These are phyloP conservation scores for Kernera saxatilis DNA, from an alignment of 345 rosid genomes.

Conservation along the genomic window DNA sequence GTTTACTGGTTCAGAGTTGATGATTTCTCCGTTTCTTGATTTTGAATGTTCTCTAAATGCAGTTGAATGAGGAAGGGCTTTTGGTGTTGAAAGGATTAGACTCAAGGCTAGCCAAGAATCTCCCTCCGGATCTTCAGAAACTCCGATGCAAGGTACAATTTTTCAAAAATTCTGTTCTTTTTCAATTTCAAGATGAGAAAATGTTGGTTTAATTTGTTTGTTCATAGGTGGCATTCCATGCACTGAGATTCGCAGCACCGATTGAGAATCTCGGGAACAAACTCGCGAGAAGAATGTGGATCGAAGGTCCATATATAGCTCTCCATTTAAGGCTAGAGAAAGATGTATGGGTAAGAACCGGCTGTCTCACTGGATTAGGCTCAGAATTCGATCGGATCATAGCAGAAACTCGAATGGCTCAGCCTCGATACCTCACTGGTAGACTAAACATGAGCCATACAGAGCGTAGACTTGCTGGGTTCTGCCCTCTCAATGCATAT, in stretches of 20 bases:
- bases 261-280: slow-evolving; percentile 54
- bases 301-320: slow-evolving; percentile 71
- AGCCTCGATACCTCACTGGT: slow-evolving; percentile 52
- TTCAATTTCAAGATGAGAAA: background rate
- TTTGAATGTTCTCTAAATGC: slow-evolving; percentile 1
- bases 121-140: slow-evolving; percentile 67
- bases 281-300: slow-evolving; percentile 74
- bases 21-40: background rate
- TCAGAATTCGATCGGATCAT: slow-evolving; percentile 42
- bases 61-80: slow-evolving; percentile 62
- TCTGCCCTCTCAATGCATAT: slow-evolving; percentile 58
- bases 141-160: slow-evolving; percentile 59
- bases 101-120: slow-evolving; percentile 65
- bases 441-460: slow-evolving; percentile 43
- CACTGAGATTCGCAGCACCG: slow-evolving; percentile 53
- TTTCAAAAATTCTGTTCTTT: background rate
- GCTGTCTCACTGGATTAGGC: slow-evolving; percentile 70
- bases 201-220: background rate
- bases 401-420: slow-evolving; percentile 31
- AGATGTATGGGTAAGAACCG: slow-evolving; percentile 80
- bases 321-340: slow-evolving; percentile 68
- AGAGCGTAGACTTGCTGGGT: slow-evolving; percentile 56
- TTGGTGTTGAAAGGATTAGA: slow-evolving; percentile 61
- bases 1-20: background rate
- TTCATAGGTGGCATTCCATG: slow-evolving; percentile 66